phyloP scores from a whole-genome alignment of 2,329 filamentous ascomycete species.

The Aspergillus niger region DNA sequence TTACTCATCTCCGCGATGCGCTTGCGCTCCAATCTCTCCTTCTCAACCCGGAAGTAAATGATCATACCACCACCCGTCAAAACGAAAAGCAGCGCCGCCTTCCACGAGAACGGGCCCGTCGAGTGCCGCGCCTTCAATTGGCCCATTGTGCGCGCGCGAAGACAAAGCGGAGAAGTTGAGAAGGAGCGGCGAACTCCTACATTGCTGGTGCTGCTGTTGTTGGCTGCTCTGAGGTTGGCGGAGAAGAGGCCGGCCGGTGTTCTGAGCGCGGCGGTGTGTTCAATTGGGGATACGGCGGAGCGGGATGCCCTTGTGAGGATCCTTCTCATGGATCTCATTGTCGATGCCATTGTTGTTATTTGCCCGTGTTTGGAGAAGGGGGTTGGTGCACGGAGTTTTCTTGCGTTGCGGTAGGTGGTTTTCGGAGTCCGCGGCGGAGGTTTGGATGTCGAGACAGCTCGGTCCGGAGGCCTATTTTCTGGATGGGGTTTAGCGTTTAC shows the following conservation, averaged over 20 bases:
- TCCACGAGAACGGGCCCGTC: constrained; percentile 80
- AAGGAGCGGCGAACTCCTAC: constrained; percentile 22
- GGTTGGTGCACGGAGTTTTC: constrained; percentile 12
- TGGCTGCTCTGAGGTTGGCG: background rate
- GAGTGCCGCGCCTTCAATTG: constrained; percentile 43
- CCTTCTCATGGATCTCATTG: constrained; percentile 25
- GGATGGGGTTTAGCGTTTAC: constrained; percentile 20
- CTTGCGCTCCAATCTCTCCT: constrained; percentile 85
- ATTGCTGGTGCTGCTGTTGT: constrained; percentile 3
- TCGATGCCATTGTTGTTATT: constrained; percentile 29
- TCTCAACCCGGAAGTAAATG: constrained; percentile 92
- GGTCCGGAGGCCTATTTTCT: constrained; percentile 12
- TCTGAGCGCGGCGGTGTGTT: constrained; percentile 9
- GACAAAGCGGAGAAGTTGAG: constrained; percentile 30
- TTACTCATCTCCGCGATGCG: constrained; percentile 89
- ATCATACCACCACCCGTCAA: constrained; percentile 74
- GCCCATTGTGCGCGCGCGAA: constrained; percentile 40
- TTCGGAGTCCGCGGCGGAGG: constrained; percentile 3
- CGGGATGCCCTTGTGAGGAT: constrained; percentile 17
- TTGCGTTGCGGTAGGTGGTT: background rate
- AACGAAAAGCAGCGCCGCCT: constrained; percentile 83
- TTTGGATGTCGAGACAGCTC: constrained; percentile 14
- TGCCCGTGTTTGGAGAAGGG: background rate
- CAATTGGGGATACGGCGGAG: constrained; percentile 13
- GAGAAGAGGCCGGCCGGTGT: background rate